Conservation (phyloP, 352 stramenopile genomes). For the Pythium folliculosum region DNA sequence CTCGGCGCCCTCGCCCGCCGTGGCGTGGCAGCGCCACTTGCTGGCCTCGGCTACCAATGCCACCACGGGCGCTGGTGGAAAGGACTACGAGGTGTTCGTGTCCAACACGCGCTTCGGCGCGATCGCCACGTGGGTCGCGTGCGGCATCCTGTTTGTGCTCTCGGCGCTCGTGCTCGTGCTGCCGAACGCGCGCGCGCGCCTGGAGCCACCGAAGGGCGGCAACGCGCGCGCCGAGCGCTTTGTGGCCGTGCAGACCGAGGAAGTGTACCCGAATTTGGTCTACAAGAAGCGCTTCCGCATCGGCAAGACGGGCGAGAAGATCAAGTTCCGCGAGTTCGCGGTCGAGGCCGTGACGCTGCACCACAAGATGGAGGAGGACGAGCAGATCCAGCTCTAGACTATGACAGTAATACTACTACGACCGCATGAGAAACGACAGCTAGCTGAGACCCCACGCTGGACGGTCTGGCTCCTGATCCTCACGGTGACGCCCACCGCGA, state of each 20-base stretch:
- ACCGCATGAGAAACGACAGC: no score
- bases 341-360: slow-evolving; percentile 64
- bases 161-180: slow-evolving; percentile 57
- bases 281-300: slow-evolving; percentile 75
- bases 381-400: neutral
- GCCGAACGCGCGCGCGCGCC: slow-evolving; percentile 52
- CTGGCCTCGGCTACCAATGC: neutral
- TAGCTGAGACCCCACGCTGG: slow-evolving; percentile 11
- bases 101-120: slow-evolving; percentile 63
- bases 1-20: neutral
- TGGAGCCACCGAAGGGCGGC: slow-evolving; percentile 47
- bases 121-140: slow-evolving; percentile 51
- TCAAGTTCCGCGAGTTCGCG: slow-evolving; percentile 72
- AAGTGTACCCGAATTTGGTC: slow-evolving; percentile 66
- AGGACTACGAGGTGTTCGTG: slow-evolving; percentile 45
- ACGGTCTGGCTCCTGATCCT: slow-evolving; percentile 40
- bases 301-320: slow-evolving; percentile 50
- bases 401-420: neutral
- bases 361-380: slow-evolving; percentile 43
- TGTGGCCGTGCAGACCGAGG: slow-evolving; percentile 70
- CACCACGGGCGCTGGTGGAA: neutral
- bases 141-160: slow-evolving; percentile 52
- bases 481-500: slow-evolving; percentile 30
- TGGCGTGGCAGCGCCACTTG: slow-evolving; percentile 24
- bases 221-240: slow-evolving; percentile 60